phyloP scores from a whole-genome alignment of 768 basidiomycete genomes.

The Mycena chlorophos region DNA sequence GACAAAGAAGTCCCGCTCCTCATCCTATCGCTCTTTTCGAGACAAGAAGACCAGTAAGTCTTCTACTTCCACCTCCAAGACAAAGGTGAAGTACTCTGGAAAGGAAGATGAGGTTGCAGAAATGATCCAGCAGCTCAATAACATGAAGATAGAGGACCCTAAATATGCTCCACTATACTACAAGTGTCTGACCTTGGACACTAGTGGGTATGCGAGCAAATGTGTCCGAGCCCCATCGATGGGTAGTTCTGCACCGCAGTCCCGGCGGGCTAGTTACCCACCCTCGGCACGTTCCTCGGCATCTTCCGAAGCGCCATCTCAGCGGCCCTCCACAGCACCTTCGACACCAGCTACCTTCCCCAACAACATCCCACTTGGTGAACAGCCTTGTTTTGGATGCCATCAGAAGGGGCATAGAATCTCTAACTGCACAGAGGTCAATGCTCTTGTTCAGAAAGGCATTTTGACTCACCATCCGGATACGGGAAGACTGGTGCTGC shows the following conservation, averaged over 20 bases:
- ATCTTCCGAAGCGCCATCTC: not conserved
- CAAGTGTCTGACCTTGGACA: constrained; percentile 2
- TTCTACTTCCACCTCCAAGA: no score
- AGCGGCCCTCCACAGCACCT: not conserved
- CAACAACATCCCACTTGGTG: not conserved
- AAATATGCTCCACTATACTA: constrained; percentile 10
- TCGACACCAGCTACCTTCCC: not conserved
- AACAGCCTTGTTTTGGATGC: not conserved
- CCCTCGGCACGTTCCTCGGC: not conserved
- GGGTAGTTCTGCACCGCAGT: not conserved
- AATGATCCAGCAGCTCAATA: no score
- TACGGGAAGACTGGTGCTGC: no score
- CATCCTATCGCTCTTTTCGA: not conserved
- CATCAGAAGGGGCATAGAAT: not conserved
- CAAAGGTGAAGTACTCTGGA: no score
- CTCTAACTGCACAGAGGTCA: not conserved
- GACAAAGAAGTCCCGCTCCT: not conserved
- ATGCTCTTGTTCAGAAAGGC: no score
- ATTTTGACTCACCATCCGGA: no score
- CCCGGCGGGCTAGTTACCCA: no score
- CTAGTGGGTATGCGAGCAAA: not conserved
- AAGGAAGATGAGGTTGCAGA: no score
- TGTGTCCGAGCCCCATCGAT: not conserved
- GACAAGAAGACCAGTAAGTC: not conserved
- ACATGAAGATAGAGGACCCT: constrained; percentile 6